A percentile compares a stretch with the other conserved stretches of the same genome.
Evolutionary conservation across 75 land plant genomes (phyloP).

Genomic region (Chamaecyparis obtusa): DNA sequence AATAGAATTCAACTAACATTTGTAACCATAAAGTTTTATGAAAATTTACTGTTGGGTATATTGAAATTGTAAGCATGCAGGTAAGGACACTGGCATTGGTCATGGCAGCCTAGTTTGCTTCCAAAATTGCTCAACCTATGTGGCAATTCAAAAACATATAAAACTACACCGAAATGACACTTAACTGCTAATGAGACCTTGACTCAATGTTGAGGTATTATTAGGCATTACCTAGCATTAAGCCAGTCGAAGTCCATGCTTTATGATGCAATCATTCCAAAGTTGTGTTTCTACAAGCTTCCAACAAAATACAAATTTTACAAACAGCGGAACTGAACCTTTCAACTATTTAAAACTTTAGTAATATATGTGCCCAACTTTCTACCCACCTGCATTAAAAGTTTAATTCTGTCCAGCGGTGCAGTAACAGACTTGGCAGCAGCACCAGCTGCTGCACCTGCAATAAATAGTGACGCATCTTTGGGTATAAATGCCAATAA

Average conservation of each 20-base stretch:
- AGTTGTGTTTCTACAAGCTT: background rate
- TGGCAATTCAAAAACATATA: background rate
- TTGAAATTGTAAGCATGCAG: background rate
- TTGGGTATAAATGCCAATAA: slow-evolving; percentile 62
- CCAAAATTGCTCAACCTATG: background rate
- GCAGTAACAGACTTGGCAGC: slow-evolving; percentile 90
- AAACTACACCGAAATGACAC: background rate
- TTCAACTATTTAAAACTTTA: background rate
- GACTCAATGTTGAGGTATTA: background rate
- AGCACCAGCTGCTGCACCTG: slow-evolving; percentile 91
- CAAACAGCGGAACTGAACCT: background rate
- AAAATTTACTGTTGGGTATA: background rate
- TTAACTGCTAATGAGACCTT: background rate
- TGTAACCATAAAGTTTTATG: background rate
- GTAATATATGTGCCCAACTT: background rate
- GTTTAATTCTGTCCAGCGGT: slow-evolving; percentile 91
- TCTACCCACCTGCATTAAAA: slow-evolving; percentile 80
- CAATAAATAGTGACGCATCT: slow-evolving; percentile 70
- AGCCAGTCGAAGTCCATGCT: background rate
- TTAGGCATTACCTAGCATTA: background rate
- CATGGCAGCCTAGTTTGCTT: background rate
- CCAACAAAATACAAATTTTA: background rate
- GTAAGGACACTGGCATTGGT: background rate
- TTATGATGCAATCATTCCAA: background rate
- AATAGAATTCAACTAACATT: background rate